phyloP scores from a whole-genome alignment of 2,329 filamentous ascomycete genomes.

The Sphaerulina vaccinii region DNA sequence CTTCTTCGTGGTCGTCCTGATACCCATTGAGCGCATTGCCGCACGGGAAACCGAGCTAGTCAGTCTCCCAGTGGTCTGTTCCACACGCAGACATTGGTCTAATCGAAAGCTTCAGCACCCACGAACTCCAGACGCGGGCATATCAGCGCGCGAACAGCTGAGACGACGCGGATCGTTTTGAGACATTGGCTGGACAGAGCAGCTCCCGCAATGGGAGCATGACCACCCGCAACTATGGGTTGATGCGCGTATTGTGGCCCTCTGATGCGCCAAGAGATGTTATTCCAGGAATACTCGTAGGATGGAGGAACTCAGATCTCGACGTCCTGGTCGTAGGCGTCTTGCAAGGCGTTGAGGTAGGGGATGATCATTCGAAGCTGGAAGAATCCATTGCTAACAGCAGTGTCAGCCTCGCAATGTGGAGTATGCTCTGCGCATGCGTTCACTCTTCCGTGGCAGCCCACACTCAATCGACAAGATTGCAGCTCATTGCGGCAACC shows the following conservation, averaged over 20 bases:
- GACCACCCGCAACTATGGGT: conserved; percentile 67
- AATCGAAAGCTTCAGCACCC: conserved; percentile 64
- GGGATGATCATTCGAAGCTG: conserved; percentile 34
- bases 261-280: conserved; percentile 70
- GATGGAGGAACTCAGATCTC: conserved; percentile 89
- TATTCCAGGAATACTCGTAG: conserved; percentile 81
- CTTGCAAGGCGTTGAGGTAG: conserved; percentile 84
- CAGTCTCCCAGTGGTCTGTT: conserved; percentile 41
- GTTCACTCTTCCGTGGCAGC: conserved; percentile 78
- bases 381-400: conserved; percentile 16
- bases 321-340: conserved; percentile 90
- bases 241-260: conserved; percentile 99
- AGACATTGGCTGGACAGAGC: not conserved
- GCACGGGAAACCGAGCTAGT: conserved; percentile 77
- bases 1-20: conserved; percentile 78
- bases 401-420: conserved; percentile 68
- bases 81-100: conserved; percentile 20
- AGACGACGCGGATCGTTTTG: conserved; percentile 93
- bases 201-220: conserved; percentile 56
- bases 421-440: conserved; percentile 80
- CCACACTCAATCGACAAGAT: conserved; percentile 77
- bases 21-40: conserved; percentile 82
- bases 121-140: conserved; percentile 70
- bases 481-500: conserved; percentile 78
- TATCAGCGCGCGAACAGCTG: conserved; percentile 93